These are phyloP conservation scores for Stephania cephalantha DNA, from an alignment of 164 flowering plant species.

Conservation along the genomic window DNA sequence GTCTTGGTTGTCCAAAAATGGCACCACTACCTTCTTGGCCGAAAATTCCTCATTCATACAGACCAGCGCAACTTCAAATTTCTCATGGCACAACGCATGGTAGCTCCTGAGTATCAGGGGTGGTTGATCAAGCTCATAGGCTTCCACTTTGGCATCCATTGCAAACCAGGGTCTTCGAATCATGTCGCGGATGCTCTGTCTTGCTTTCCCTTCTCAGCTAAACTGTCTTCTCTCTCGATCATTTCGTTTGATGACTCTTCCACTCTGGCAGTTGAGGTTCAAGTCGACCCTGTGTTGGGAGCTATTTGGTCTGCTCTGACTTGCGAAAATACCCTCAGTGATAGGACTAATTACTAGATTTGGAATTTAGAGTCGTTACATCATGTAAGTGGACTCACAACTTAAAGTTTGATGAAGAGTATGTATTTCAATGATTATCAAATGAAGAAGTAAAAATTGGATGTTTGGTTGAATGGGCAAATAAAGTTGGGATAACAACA, in stretches of 20 bases:
- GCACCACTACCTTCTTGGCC: neutral
- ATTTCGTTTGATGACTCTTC: constrained; percentile 1
- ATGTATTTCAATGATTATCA: too few relatives aligned
- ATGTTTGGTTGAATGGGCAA: too few relatives aligned
- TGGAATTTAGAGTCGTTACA: too few relatives aligned
- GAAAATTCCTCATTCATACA: neutral
- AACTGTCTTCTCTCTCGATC: neutral
- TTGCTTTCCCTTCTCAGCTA: neutral
- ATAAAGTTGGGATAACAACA: too few relatives aligned
- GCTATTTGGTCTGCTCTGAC: neutral
- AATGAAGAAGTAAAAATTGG: too few relatives aligned
- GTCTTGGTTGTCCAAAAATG: neutral
- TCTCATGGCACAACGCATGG: neutral
- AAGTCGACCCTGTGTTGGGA: neutral
- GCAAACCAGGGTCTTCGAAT: neutral
- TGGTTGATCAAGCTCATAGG: constrained; percentile 5
- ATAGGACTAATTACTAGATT: too few relatives aligned
- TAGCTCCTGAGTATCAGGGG: neutral
- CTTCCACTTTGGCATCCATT: constrained; percentile 3
- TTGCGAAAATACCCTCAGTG: too few relatives aligned
- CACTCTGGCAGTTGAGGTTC: neutral
- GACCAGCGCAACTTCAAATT: constrained; percentile 4
- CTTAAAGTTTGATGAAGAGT: too few relatives aligned
- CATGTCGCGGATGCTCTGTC: neutral
- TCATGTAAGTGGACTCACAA: too few relatives aligned